Evolutionary conservation across 768 basidiomycete species (phyloP).

Genomic region (Pulveroboletus sp.): DNA sequence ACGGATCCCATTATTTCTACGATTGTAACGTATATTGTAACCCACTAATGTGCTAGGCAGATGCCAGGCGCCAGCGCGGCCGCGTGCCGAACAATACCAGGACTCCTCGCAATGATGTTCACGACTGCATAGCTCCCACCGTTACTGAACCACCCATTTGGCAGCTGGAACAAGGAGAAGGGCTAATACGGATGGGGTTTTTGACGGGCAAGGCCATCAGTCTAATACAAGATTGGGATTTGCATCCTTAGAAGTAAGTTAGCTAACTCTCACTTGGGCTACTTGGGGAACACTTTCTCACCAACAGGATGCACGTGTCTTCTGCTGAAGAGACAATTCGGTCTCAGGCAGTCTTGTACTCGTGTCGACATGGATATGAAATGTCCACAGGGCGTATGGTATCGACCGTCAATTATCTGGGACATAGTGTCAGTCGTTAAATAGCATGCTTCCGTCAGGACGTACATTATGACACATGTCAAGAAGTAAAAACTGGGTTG

Average conservation of each 20-base stretch:
- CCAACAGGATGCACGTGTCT: conserved; percentile 57
- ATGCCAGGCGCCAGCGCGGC: conserved; percentile 24
- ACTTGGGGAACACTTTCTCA: conserved; percentile 22
- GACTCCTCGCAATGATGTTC: not conserved
- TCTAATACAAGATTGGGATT: conserved; percentile 51
- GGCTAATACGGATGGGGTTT: conserved; percentile 70
- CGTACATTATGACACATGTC: conserved; percentile 74
- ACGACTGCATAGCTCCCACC: conserved; percentile 20
- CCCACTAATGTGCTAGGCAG: conserved; percentile 7
- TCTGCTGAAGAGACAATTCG: conserved; percentile 67
- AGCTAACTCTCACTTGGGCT: conserved; percentile 2
- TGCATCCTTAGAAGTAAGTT: conserved; percentile 43
- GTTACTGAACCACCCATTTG: conserved; percentile 10
- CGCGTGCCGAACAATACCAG: conserved; percentile 6
- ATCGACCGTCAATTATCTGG: conserved; percentile 75
- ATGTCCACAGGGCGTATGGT: conserved; percentile 64
- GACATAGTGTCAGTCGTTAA: conserved; percentile 1
- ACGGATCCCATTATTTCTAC: conserved; percentile 17
- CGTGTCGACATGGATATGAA: conserved; percentile 70
- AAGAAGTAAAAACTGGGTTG: conserved; percentile 15
- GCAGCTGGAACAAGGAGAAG: conserved; percentile 41
- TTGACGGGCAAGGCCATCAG: conserved; percentile 64
- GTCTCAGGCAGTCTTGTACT: conserved; percentile 58
- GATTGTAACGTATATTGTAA: conserved; percentile 21
- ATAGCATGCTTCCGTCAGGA: conserved; percentile 9